Evolutionary conservation across 2,329 filamentous ascomycete genomes (phyloP), one percentile per base, ranked within the genome.

Genomic region (Fusarium sp.): DNA sequence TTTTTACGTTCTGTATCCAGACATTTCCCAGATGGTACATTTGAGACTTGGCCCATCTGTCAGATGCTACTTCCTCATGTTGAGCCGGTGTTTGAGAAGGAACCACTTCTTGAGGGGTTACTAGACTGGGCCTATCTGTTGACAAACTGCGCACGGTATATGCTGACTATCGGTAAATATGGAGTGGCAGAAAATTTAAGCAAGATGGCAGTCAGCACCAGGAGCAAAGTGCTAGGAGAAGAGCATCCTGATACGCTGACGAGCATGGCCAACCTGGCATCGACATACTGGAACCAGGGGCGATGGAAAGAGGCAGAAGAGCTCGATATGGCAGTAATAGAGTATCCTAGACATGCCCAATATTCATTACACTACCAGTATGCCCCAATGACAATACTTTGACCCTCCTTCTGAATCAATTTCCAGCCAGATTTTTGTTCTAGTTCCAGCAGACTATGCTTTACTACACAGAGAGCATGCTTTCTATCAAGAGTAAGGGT

Each of bases 11-110:
- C 44, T 2, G 56, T 71, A 11, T 68, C 39, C 31, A 8, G 56
- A 20, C 35, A 10, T 52, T 5, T 73, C 66, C 20, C 67, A 44
- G 47, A 7, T 42, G 39, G 39, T 13, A 5, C 6, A 3, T 66
- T 63, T 7, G 22, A 61, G 24, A 70, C 9, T 5, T 70, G 56
- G 72, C 26, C 47, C 12, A 62, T 3, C 4, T 74, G 63, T 39
- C 39, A 70, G 31, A 22, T 42, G 2, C 20, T 72, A 22, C 36
- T 72, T 18, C 59, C 72, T 17, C 59, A 74, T 8, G 7, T 70
- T 22, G 47, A 68, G 47, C 35, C 57, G 13, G 6, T 55, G 7
- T 36, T 59, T 1, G n/a, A 63, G 4, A 38, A 67, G 14, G 24
- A 67, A 14, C 71, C 63, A 13, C 18, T 8, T 2, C 7, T 49